Conservation (phyloP, 768 basidiomycete genomes). For the Tulasnella calospora region DNA sequence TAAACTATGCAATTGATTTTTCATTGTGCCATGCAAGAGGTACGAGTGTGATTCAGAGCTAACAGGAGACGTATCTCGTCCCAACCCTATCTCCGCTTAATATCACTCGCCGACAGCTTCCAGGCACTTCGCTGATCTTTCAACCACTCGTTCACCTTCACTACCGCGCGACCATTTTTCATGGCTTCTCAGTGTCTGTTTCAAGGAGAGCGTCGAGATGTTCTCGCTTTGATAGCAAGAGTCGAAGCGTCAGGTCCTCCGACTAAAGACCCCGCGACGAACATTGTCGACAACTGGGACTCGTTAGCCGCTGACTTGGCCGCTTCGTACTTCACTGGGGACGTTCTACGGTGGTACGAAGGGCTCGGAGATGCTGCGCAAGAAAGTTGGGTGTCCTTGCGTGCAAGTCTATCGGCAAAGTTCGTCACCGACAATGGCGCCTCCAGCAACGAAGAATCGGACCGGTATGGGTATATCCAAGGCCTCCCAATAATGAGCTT, state of each 20-base stretch:
- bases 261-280: not conserved
- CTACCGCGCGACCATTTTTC: not conserved
- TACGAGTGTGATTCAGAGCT: no score
- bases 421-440: not conserved
- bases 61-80: no score
- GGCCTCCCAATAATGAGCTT: not conserved
- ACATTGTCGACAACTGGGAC: not conserved
- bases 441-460: not conserved
- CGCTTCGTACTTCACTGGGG: not conserved
- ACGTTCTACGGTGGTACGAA: not conserved
- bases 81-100: no score
- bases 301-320: not conserved
- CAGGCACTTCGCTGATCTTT: no score
- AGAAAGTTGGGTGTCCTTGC: not conserved
- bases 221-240: not conserved
- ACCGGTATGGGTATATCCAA: not conserved
- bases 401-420: not conserved
- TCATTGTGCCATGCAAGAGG: no score
- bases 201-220: not conserved
- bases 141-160: not conserved
- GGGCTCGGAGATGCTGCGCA: not conserved
- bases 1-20: no score
- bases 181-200: not conserved
- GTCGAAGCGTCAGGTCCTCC: not conserved
- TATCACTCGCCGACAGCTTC: no score